These are phyloP conservation scores for Modicella reniformis DNA, from an alignment of 371 early-diverging fungal species.

Conservation along the genomic window DNA sequence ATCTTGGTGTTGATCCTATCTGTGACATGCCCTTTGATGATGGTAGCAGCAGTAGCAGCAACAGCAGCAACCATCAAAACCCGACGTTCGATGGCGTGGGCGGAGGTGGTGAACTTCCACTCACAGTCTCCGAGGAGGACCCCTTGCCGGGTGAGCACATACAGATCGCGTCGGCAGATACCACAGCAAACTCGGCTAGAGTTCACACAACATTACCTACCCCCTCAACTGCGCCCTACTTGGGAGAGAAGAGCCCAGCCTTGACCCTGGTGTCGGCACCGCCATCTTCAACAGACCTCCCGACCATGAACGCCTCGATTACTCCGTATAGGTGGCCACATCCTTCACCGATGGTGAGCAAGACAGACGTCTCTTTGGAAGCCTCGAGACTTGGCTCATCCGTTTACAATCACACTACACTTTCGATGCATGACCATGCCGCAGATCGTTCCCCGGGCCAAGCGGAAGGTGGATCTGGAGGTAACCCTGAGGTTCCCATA, in stretches of 20 bases:
- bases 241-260: too few relatives aligned
- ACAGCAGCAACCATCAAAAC: neutral
- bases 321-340: neutral
- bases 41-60: neutral
- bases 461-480: neutral
- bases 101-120: too few relatives aligned
- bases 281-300: neutral
- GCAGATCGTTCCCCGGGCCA: neutral
- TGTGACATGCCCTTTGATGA: slow-evolving; percentile 10
- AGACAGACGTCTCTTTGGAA: neutral
- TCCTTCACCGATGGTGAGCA: neutral
- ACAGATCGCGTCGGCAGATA: neutral
- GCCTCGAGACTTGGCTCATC: too few relatives aligned
- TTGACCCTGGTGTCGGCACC: neutral
- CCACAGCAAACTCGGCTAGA: neutral
- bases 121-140: neutral
- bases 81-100: neutral
- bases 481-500: neutral
- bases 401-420: neutral
- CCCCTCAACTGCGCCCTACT: too few relatives aligned
- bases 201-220: neutral
- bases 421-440: neutral
- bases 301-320: neutral
- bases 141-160: neutral
- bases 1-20: slow-evolving; percentile 19